Evolutionary conservation across 345 rosid genomes (phyloP).

Genomic region (Lepidium didymum): DNA sequence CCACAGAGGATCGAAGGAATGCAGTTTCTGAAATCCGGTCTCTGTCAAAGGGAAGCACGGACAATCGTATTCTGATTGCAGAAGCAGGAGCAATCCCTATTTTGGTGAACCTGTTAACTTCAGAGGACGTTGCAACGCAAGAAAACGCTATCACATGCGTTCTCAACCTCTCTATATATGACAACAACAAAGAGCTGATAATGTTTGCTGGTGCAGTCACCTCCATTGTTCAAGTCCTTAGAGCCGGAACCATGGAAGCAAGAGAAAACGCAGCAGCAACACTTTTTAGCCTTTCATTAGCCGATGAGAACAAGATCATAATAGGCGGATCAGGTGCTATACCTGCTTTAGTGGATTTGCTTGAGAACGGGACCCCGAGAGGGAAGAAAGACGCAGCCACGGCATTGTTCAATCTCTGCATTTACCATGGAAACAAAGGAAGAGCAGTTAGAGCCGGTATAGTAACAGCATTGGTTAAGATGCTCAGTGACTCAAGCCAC

Average conservation of each 20-base stretch:
- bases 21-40: constrained; percentile 80
- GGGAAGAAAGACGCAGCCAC: constrained; percentile 60
- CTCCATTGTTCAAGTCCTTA: constrained; percentile 27
- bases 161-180: constrained; percentile 32
- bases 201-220: constrained; percentile 32
- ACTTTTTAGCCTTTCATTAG: constrained; percentile 42
- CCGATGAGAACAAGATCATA: constrained; percentile 45
- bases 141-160: constrained; percentile 29
- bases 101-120: constrained; percentile 21
- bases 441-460: constrained; percentile 78
- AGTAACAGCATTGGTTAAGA: constrained; percentile 70
- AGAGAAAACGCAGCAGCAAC: constrained; percentile 42
- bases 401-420: constrained; percentile 72
- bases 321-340: constrained; percentile 55
- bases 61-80: constrained; percentile 64
- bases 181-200: constrained; percentile 31
- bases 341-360: constrained; percentile 39
- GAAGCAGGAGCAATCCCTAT: constrained; percentile 56
- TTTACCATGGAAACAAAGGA: constrained; percentile 68
- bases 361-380: constrained; percentile 41
- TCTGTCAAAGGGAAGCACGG: constrained; percentile 67
- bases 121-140: constrained; percentile 24
- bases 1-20: constrained; percentile 58
- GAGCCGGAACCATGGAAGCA: constrained; percentile 32
- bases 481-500: constrained; percentile 30